Conservation (phyloP, 1,284 basidiomycete genomes). For the Sporisorium scitamineum region DNA sequence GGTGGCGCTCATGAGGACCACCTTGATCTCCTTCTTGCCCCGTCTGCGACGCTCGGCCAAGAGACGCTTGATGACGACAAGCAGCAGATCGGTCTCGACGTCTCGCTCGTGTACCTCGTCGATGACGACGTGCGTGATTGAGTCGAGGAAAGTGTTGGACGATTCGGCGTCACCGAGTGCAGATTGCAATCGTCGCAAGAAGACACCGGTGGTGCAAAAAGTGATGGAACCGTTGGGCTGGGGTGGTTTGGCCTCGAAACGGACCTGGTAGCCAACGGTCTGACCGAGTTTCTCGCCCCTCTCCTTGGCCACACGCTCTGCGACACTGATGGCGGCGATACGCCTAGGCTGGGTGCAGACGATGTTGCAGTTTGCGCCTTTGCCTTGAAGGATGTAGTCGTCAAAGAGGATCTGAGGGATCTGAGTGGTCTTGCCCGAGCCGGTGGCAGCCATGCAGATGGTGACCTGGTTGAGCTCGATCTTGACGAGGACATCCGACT, state of each 20-base stretch:
- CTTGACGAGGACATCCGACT: constrained; percentile 71
- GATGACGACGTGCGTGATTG: constrained; percentile 89
- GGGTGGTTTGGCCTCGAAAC: constrained; percentile 86
- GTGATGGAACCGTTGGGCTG: constrained; percentile 84
- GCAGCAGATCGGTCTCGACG: constrained; percentile 89
- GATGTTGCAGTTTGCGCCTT: constrained; percentile 89
- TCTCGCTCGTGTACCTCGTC: constrained; percentile 98
- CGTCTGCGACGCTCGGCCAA: constrained; percentile 79
- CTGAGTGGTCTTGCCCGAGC: constrained; percentile 96
- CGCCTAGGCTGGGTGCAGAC: constrained; percentile 93
- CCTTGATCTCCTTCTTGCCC: constrained; percentile 82
- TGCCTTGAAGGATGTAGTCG: constrained; percentile 80
- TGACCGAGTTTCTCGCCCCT: constrained; percentile 81
- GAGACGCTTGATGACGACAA: constrained; percentile 90
- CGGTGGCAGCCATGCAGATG: constrained; percentile 93
- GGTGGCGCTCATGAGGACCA: constrained; percentile 95
- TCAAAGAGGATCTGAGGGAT: constrained; percentile 93
- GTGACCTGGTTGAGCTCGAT: constrained; percentile 86
- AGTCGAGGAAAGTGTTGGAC: constrained; percentile 75
- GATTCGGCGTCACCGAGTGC: constrained; percentile 72
- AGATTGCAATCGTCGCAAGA: constrained; percentile 87
- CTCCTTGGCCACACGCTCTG: constrained; percentile 90
- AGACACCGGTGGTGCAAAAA: constrained; percentile 93
- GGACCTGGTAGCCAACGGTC: constrained; percentile 89
- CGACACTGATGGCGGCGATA: constrained; percentile 91